Base-by-base conservation (phyloP, 768 basidiomycete species). In the Panaeolus cyanescens region DNA sequence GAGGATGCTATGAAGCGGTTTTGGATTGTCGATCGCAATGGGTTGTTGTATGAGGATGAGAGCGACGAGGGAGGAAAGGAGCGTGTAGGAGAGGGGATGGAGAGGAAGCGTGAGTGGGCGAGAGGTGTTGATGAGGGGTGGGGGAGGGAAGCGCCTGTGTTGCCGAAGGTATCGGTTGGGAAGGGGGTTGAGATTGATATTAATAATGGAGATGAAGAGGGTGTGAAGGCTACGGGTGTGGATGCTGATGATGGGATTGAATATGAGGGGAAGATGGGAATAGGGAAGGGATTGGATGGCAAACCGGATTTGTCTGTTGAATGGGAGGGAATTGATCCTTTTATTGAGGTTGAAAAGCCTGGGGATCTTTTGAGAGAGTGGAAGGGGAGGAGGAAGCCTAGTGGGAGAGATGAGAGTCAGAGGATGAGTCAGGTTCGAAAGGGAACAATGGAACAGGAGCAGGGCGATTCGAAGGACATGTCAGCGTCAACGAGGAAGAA, bases 11-110 rank as follows among this genome's bases (percentile, higher is more conserved):
- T 83, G 64, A 71, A 72, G 32, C 75, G 77, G 39, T 93, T 95
- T 75, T 94, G 83, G 78, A 78, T 93, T 62, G 77, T 94, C 39
- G 93, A 95, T 71, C 80, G 78, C 61, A 78, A 74, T 20, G 73
- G 74, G 3, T 60, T 75, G 33, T 59, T 77, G 15, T 71, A 68
- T 20, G 59, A 66, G 20, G 32, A 63, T 25, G 72, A 72, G 4
- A 57, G 76, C 5, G 70, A 65, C 63, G 28, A 77, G 78, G 60
- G 57, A 0, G 40, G 61, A 19, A 61, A 67, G 19, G 71, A 79
- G 83, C 56, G 72, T 4, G 56, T 13, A 20, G 25, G 6, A 12
- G 12, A 12, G 7, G 45, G 79, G 82, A 65, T 58, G 30, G 75
- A 79, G 0, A 79, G 76, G 6, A 68, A 87, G 42, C 73, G 73